Conservation (phyloP, 495 filamentous ascomycete species). For the Tuber umbilicatum region DNA sequence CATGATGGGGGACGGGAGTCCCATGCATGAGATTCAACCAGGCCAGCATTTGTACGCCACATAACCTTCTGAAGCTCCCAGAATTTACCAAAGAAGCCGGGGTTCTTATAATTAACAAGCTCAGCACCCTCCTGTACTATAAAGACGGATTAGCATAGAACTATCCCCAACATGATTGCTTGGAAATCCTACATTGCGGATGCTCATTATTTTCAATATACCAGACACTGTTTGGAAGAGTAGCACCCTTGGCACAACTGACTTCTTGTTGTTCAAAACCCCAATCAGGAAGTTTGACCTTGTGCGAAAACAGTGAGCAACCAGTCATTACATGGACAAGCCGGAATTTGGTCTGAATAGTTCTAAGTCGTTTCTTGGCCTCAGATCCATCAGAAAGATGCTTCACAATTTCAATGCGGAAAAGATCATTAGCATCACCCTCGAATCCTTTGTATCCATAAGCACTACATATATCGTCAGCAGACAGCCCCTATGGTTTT, state of each 20-base stretch:
- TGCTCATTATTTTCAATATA: constrained; percentile 88
- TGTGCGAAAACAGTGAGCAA: constrained; percentile 94
- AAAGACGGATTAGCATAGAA: not conserved
- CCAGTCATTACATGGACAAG: constrained; percentile 95
- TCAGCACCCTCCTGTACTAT: constrained; percentile 62
- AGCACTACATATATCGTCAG: constrained; percentile 44
- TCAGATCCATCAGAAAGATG: constrained; percentile 71
- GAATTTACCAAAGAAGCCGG: constrained; percentile 96
- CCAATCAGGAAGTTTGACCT: constrained; percentile 97
- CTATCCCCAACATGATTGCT: not conserved
- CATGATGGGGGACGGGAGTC: constrained; percentile 91
- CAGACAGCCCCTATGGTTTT: not conserved
- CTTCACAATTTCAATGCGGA: constrained; percentile 90
- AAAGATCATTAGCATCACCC: constrained; percentile 93
- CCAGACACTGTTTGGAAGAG: constrained; percentile 93
- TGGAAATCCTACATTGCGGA: constrained; percentile 47
- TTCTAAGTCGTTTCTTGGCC: constrained; percentile 78
- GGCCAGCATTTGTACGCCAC: constrained; percentile 96
- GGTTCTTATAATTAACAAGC: constrained; percentile 89
- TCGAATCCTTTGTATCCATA: constrained; percentile 97
- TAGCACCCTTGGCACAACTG: constrained; percentile 87
- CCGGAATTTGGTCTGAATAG: constrained; percentile 93
- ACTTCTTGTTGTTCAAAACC: constrained; percentile 96
- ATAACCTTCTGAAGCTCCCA: constrained; percentile 99
- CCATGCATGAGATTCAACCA: constrained; percentile 95